A percentile compares a stretch with the other conserved stretches of the same genome.
Evolutionary conservation across 208 protist species (phyloP).

Genomic region (Tritrichomonas musculus): DNA sequence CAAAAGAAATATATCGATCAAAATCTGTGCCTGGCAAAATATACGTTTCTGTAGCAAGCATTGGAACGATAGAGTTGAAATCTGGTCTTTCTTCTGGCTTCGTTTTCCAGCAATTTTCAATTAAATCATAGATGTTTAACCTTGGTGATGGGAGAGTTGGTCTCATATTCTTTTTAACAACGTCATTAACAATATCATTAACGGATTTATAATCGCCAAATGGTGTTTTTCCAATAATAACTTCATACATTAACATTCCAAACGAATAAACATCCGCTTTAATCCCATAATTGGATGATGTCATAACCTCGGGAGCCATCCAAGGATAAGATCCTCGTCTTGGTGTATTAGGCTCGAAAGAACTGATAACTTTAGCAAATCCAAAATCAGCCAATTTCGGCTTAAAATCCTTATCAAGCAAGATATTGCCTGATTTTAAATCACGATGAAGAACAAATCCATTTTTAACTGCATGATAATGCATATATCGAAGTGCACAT

Average conservation of each 20-base stretch:
- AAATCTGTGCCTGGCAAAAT: not conserved
- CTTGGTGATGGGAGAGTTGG: too few relatives aligned
- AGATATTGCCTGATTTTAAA: conserved; percentile 86
- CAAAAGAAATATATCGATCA: not conserved
- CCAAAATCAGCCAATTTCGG: conserved; percentile 87
- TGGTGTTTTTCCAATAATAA: not conserved
- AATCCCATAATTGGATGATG: not conserved
- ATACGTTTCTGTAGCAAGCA: not conserved
- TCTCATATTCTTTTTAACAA: not conserved
- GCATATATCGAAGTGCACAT: not conserved
- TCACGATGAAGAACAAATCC: conserved; percentile 83
- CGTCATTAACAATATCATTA: not conserved
- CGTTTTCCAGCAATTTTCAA: not conserved
- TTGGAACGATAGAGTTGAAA: not conserved
- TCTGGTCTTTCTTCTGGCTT: not conserved
- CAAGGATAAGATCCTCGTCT: not conserved
- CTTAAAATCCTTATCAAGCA: conserved; percentile 68
- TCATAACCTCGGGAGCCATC: not conserved
- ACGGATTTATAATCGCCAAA: not conserved
- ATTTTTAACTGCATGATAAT: not conserved
- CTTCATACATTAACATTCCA: not conserved
- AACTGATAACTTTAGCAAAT: conserved; percentile 65
- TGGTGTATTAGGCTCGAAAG: not conserved
- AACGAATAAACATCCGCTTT: not conserved
- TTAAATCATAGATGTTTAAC: not conserved